These are phyloP conservation scores for Boechera divaricarpa DNA, from an alignment of 345 rosid genomes.

Conservation along the genomic window DNA sequence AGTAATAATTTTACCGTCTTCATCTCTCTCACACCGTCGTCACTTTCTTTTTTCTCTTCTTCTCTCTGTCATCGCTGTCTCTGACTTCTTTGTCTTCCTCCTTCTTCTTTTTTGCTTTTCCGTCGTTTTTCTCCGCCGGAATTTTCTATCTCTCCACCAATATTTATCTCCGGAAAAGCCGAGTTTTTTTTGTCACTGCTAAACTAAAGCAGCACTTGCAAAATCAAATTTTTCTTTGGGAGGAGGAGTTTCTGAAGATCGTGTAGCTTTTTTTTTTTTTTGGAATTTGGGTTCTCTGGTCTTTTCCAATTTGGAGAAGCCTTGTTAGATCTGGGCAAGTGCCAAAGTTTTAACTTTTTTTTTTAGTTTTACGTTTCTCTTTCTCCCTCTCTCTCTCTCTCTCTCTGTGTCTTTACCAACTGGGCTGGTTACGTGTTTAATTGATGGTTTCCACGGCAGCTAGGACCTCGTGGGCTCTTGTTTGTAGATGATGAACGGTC, in stretches of 20 bases:
- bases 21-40: conserved; percentile 1
- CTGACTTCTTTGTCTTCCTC: conserved; percentile 45
- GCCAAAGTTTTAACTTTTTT: conserved; percentile 20
- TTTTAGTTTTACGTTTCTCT: neutral
- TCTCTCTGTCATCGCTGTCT: conserved; percentile 43
- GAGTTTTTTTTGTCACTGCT: neutral
- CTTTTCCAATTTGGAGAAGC: conserved; percentile 26
- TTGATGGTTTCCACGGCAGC: conserved; percentile 52
- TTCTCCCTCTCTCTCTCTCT: neutral
- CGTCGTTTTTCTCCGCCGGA: conserved; percentile 47
- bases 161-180: neutral
- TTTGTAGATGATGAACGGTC: conserved; percentile 79
- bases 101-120: conserved; percentile 31
- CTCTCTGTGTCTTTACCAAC: neutral
- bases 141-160: conserved; percentile 27
- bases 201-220: conserved; percentile 4
- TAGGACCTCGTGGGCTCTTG: conserved; percentile 42
- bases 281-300: neutral
- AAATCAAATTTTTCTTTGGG: conserved; percentile 1
- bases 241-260: conserved; percentile 19
- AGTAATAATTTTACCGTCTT: conserved; percentile 11
- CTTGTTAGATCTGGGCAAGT: conserved; percentile 43
- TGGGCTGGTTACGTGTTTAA: conserved; percentile 28
- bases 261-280: conserved; percentile 3
- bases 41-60: conserved; percentile 21